These are phyloP conservation scores for Inga laurina DNA, from an alignment of 306 rosid genomes.

Conservation along the genomic window DNA sequence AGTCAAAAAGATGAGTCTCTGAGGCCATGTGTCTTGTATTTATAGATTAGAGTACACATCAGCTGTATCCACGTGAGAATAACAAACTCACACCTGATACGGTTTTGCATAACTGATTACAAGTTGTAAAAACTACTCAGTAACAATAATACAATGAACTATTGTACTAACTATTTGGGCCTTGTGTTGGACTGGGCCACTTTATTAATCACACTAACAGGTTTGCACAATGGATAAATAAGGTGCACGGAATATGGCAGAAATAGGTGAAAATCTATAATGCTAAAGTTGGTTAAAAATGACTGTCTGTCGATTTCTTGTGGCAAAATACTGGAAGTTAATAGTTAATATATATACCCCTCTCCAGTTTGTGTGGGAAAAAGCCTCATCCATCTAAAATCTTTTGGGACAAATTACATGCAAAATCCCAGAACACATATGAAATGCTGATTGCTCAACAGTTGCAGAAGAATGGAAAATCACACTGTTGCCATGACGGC, in stretches of 20 bases:
- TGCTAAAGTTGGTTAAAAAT: slow-evolving; percentile 7
- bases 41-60: too few species aligned
- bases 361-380: slow-evolving; percentile 14
- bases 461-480: not conserved
- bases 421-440: slow-evolving; percentile 1
- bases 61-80: too few species aligned
- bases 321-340: not conserved
- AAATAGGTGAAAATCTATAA: not conserved
- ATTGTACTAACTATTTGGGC: too few species aligned
- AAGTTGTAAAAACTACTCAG: too few species aligned
- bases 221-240: not conserved
- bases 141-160: too few species aligned
- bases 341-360: not conserved
- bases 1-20: too few species aligned
- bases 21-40: too few species aligned
- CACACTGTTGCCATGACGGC: not conserved
- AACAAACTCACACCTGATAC: too few species aligned
- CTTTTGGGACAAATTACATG: not conserved
- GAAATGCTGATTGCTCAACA: not conserved
- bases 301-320: not conserved
- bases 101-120: too few species aligned
- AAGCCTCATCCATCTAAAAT: slow-evolving; percentile 7
- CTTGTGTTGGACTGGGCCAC: too few species aligned
- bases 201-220: too few species aligned
- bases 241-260: slow-evolving; percentile 12